These are phyloP conservation scores for Cordyceps fumosorosea DNA, from an alignment of 2,329 filamentous ascomycete genomes.

Conservation along the genomic window DNA sequence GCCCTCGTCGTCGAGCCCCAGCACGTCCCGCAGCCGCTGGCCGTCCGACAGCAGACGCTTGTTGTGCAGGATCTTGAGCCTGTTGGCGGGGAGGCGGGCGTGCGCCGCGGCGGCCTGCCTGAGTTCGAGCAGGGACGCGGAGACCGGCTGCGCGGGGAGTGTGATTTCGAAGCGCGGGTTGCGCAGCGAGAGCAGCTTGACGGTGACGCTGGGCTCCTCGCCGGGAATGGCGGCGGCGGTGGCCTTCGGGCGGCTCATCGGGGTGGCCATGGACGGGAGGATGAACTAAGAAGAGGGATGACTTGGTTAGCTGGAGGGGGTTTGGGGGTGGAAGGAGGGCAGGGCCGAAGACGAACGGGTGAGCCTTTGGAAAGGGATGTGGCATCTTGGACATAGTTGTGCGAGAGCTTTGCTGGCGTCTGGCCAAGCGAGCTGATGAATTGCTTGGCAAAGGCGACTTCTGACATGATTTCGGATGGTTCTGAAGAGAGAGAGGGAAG, in stretches of 20 bases:
- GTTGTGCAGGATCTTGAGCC: conserved; percentile 78
- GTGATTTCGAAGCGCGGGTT: conserved; percentile 64
- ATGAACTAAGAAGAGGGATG: conserved; percentile 48
- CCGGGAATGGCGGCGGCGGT: conserved; percentile 38
- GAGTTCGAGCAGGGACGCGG: conserved; percentile 71
- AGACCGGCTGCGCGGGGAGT: conserved; percentile 55
- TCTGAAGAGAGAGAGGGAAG: too few species aligned
- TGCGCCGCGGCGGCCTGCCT: conserved; percentile 62
- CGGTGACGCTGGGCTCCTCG: conserved; percentile 45
- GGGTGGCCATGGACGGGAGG: conserved; percentile 59
- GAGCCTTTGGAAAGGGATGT: conserved; percentile 61
- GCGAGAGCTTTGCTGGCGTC: conserved; percentile 71
- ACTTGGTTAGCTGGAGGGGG: not conserved
- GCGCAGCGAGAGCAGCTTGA: conserved; percentile 69
- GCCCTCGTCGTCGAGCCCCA: conserved; percentile 38
- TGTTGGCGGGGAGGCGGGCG: conserved; percentile 60
- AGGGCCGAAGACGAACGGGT: conserved; percentile 49
- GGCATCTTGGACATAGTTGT: conserved; percentile 86
- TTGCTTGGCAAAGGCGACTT: conserved; percentile 74
- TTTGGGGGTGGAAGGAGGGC: not conserved
- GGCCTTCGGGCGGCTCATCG: conserved; percentile 43
- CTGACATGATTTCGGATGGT: conserved; percentile 52
- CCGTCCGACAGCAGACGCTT: conserved; percentile 79
- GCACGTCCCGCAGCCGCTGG: conserved; percentile 69
- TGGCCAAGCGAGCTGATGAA: conserved; percentile 78